A percentile compares a stretch with the other conserved stretches of the same genome.
Evolutionary conservation across 345 rosid species (phyloP).

Genomic region (Populus deltoides): DNA sequence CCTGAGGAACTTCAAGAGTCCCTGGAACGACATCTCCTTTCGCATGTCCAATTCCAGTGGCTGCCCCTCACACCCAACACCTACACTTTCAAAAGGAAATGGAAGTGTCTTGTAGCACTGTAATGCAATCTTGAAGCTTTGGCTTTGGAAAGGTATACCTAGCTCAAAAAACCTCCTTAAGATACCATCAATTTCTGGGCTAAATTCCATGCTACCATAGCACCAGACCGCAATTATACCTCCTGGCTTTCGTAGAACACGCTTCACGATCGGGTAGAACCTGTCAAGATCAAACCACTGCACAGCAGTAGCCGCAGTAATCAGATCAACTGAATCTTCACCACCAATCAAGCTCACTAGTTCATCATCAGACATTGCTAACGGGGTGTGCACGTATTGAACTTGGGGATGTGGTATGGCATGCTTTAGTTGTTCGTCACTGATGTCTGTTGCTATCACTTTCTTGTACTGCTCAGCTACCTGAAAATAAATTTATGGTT

Average conservation of each 20-base stretch:
- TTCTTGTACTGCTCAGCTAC: conserved; percentile 56
- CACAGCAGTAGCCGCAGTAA: conserved; percentile 54
- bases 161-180: conserved; percentile 35
- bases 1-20: conserved; percentile 39
- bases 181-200: conserved; percentile 46
- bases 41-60: conserved; percentile 50
- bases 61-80: conserved; percentile 54
- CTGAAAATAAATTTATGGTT: conserved; percentile 21
- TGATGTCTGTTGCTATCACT: conserved; percentile 60
- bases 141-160: conserved; percentile 38
- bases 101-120: conserved; percentile 51
- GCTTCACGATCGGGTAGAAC: conserved; percentile 47
- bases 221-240: conserved; percentile 65
- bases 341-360: conserved; percentile 45
- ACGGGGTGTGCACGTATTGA: conserved; percentile 50
- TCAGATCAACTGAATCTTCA: conserved; percentile 53
- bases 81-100: conserved; percentile 54
- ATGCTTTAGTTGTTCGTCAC: conserved; percentile 49
- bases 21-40: conserved; percentile 47
- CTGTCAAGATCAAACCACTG: conserved; percentile 69
- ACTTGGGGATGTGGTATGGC: conserved; percentile 46
- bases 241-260: conserved; percentile 56
- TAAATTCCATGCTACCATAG: conserved; percentile 43
- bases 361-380: conserved; percentile 48
- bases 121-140: conserved; percentile 20